Evolutionary conservation across 495 filamentous ascomycete genomes (phyloP).

Genomic region (Chaetomium tenue): DNA sequence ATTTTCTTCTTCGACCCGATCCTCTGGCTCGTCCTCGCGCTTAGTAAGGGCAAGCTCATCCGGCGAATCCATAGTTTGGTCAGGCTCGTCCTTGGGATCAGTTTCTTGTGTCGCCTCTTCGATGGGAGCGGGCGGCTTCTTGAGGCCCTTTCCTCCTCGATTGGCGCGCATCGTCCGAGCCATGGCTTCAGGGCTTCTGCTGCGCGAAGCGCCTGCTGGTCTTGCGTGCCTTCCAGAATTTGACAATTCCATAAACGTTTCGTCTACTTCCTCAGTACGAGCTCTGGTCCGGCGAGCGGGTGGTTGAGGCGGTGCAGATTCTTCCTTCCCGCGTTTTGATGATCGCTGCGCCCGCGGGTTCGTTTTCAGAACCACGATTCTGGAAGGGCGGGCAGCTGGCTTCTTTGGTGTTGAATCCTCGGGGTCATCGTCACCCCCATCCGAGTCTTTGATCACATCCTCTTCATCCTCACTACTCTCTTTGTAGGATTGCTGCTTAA

Average conservation of each 20-base stretch:
- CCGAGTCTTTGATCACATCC: conserved; percentile 35
- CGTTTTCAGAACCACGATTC: conserved; percentile 35
- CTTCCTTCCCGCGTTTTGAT: conserved; percentile 28
- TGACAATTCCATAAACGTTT: conserved; percentile 54
- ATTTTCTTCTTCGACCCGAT: conserved; percentile 14
- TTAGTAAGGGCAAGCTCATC: conserved; percentile 40
- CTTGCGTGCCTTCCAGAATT: conserved; percentile 75
- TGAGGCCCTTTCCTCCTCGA: conserved; percentile 63
- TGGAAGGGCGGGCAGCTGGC: conserved; percentile 29
- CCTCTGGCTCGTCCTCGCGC: conserved; percentile 19
- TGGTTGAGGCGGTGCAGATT: conserved; percentile 21
- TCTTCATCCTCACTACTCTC: conserved; percentile 47
- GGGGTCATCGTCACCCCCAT: conserved; percentile 33
- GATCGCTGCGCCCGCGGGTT: conserved; percentile 21
- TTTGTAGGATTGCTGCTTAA: conserved; percentile 45
- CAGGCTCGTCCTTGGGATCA: conserved; percentile 33
- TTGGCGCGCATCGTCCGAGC: conserved; percentile 46
- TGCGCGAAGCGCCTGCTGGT: conserved; percentile 49
- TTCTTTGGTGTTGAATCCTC: conserved; percentile 24
- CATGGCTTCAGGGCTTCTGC: conserved; percentile 63
- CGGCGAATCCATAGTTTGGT: conserved; percentile 26
- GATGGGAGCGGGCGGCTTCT: conserved; percentile 57
- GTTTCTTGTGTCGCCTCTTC: conserved; percentile 59
- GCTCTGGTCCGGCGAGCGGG: conserved; percentile 47
- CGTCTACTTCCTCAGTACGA: conserved; percentile 48